phyloP scores from a whole-genome alignment of 73 alveolate genomes.

The Stentor coeruleus region DNA sequence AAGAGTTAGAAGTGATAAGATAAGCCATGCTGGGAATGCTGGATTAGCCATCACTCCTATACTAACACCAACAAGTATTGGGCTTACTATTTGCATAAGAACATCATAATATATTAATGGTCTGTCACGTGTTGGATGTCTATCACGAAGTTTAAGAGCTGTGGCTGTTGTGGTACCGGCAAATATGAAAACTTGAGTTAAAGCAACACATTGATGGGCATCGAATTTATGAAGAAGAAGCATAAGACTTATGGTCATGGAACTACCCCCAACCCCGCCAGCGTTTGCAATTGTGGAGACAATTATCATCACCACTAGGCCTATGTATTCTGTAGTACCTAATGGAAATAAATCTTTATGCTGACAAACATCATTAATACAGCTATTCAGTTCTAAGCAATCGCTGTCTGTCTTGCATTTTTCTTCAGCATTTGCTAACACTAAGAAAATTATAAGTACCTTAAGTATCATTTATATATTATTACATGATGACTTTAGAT shows the following conservation, averaged over 20 bases:
- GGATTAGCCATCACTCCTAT: neutral
- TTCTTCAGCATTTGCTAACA: neutral
- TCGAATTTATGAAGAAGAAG: constrained; percentile 33
- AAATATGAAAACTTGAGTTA: constrained; percentile 38
- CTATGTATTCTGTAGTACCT: constrained; percentile 35
- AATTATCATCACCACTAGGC: constrained; percentile 31
- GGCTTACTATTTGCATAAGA: neutral
- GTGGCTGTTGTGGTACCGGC: constrained; percentile 5
- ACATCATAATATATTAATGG: constrained; percentile 35
- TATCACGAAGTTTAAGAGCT: neutral
- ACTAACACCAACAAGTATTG: neutral
- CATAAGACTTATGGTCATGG: constrained; percentile 36
- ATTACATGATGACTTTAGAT: no score
- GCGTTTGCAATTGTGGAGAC: constrained; percentile 46
- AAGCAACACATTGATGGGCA: constrained; percentile 38
- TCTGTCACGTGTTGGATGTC: constrained; percentile 12
- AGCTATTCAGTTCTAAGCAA: neutral
- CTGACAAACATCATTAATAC: constrained; percentile 14
- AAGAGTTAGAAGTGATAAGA: constrained; percentile 3
- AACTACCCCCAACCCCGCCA: constrained; percentile 72
- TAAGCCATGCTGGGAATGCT: constrained; percentile 11
- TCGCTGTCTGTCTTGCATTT: neutral
- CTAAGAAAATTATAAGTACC: neutral
- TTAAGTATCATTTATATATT: no score
- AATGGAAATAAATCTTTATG: constrained; percentile 57